Percentiles rank a stretch among this genome's conserved stretches.
phyloP scores from a whole-genome alignment of 2,329 filamentous ascomycete genomes.

The Sclerotinia glacialis region DNA sequence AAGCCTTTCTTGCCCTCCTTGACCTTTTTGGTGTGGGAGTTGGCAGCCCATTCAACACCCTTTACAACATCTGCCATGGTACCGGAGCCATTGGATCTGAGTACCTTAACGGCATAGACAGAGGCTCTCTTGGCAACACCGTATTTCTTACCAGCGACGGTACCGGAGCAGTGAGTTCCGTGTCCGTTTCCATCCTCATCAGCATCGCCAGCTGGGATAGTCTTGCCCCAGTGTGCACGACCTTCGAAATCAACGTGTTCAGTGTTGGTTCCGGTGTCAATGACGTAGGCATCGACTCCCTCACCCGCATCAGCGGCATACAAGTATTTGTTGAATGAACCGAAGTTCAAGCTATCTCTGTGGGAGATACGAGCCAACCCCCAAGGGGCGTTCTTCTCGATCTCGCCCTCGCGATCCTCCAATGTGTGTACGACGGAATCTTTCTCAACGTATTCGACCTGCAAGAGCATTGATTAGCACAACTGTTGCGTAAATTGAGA shows the following conservation, averaged over 20 bases:
- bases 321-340: conserved; percentile 97
- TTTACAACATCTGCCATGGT: conserved; percentile 99
- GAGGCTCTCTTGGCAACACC: conserved; percentile 99
- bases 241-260: conserved; percentile 97
- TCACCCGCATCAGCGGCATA: conserved; percentile 87
- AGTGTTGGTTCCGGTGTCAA: conserved; percentile 93
- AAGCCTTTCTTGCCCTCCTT: conserved; percentile 88
- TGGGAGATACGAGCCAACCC: conserved; percentile 97
- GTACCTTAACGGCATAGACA: conserved; percentile 96
- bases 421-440: conserved; percentile 90
- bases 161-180: conserved; percentile 98
- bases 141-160: conserved; percentile 96
- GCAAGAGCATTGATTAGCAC: conserved; percentile 33
- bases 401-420: conserved; percentile 53
- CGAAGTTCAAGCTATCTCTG: conserved; percentile 80
- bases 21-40: conserved; percentile 72
- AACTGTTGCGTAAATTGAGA: conserved; percentile 10
- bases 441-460: conserved; percentile 97
- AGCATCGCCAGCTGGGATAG: conserved; percentile 78
- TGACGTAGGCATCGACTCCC: conserved; percentile 97
- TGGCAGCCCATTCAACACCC: conserved; percentile 92
- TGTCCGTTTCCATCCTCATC: conserved; percentile 96
- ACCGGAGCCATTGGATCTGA: conserved; percentile 93
- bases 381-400: conserved; percentile 96
- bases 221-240: conserved; percentile 95